A percentile compares a stretch with the other conserved stretches of the same genome.
These are phyloP conservation scores for Fusarium camptoceras DNA, from an alignment of 2,329 filamentous ascomycete genomes.

Conservation along the genomic window DNA sequence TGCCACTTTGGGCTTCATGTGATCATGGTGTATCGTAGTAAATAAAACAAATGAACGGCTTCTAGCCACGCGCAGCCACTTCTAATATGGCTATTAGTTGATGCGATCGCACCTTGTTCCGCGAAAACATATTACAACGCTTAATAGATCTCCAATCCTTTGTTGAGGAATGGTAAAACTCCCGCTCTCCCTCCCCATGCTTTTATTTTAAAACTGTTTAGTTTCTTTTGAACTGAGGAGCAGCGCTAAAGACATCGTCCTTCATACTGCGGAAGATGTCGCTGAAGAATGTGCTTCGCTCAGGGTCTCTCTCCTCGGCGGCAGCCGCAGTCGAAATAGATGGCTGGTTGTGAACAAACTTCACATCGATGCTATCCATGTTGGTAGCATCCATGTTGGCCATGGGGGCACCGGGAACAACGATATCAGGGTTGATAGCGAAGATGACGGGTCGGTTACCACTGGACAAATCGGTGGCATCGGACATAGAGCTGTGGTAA, in stretches of 20 bases:
- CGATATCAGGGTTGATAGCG: slow-evolving; percentile 66
- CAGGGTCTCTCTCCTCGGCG: slow-evolving; percentile 40
- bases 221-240: slow-evolving; percentile 23
- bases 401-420: slow-evolving; percentile 63
- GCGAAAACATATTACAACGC: slow-evolving; percentile 41
- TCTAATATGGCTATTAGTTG: slow-evolving; percentile 32
- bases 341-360: slow-evolving; percentile 59
- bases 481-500: slow-evolving; percentile 57
- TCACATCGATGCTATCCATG: slow-evolving; percentile 67
- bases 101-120: slow-evolving; percentile 16
- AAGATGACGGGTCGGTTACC: slow-evolving; percentile 65
- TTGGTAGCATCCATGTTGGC: slow-evolving; percentile 70
- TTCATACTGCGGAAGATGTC: slow-evolving; percentile 68
- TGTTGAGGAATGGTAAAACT: slow-evolving; percentile 15
- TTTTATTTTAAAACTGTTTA: background rate
- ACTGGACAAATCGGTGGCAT: slow-evolving; percentile 53
- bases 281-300: slow-evolving; percentile 60
- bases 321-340: slow-evolving; percentile 33
- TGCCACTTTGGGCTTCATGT: slow-evolving; percentile 31
- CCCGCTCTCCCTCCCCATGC: slow-evolving; percentile 2
- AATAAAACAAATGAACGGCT: slow-evolving; percentile 22
- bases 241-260: slow-evolving; percentile 58
- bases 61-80: slow-evolving; percentile 20
- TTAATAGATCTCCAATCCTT: slow-evolving; percentile 34
- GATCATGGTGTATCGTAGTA: slow-evolving; percentile 27